Evolutionary conservation across 768 basidiomycete species (phyloP).

Genomic region (Paxillus ammoniavirescens): DNA sequence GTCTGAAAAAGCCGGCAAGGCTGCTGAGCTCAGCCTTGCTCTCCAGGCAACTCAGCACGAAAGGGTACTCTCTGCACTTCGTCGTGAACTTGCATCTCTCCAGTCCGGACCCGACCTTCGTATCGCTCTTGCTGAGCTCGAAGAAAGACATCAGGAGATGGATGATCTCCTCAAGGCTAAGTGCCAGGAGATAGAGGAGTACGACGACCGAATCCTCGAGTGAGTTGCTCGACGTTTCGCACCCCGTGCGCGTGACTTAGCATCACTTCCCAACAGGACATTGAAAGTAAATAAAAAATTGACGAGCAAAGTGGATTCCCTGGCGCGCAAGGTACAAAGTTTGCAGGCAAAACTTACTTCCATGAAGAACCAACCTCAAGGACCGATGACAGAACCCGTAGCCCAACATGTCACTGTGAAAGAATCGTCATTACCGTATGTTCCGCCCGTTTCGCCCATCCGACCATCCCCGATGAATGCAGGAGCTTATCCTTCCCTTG

Average conservation of each 20-base stretch:
- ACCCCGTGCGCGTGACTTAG: conserved; percentile 2
- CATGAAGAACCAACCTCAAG: conserved; percentile 41
- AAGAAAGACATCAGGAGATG: conserved; percentile 73
- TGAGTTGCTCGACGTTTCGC: conserved; percentile 29
- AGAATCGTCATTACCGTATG: conserved; percentile 4
- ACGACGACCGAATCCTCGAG: conserved; percentile 81
- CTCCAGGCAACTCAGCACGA: conserved; percentile 67
- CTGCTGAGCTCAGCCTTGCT: conserved; percentile 64
- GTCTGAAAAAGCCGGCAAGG: conserved; percentile 56
- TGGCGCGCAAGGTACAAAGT: conserved; percentile 71
- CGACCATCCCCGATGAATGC: conserved; percentile 18
- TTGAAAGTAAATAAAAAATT: conserved; percentile 82
- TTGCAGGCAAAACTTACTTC: conserved; percentile 65
- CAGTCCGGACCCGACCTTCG: conserved; percentile 55
- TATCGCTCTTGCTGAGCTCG: conserved; percentile 54
- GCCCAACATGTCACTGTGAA: conserved; percentile 6
- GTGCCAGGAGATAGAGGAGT: conserved; percentile 78
- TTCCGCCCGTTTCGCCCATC: conserved; percentile 14
- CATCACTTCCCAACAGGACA: conserved; percentile 44
- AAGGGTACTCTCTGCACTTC: conserved; percentile 57
- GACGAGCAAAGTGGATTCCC: conserved; percentile 60
- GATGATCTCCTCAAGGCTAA: conserved; percentile 68
- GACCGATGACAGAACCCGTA: conserved; percentile 7
- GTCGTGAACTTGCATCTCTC: conserved; percentile 53
- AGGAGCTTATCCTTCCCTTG: conserved; percentile 9